phyloP scores from a whole-genome alignment of 306 rosid species.

The Cicer cuneatum region DNA sequence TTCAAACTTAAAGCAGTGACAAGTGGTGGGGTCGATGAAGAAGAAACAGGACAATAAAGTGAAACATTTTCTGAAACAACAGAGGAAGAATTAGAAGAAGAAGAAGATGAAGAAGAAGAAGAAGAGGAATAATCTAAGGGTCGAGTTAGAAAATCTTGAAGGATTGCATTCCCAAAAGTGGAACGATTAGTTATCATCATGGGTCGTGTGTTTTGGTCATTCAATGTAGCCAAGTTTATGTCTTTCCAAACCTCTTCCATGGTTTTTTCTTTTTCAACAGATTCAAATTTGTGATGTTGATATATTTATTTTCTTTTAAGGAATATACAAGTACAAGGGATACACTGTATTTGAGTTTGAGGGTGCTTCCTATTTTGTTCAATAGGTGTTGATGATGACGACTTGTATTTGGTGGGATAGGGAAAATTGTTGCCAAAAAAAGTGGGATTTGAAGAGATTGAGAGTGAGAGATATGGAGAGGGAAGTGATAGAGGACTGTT shows the following conservation, averaged over 20 bases:
- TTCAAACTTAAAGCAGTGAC: conserved; percentile 59
- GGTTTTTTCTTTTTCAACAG: not conserved
- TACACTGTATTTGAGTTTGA: not conserved
- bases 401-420: not conserved
- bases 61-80: conserved; percentile 4
- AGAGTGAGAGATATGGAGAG: not conserved
- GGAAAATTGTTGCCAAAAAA: not conserved
- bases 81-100: not conserved
- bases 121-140: conserved; percentile 46
- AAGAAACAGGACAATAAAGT: conserved; percentile 21
- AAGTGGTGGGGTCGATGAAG: conserved; percentile 27
- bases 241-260: conserved; percentile 90
- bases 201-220: conserved; percentile 6
- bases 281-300: too few relatives aligned
- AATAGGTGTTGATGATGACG: not conserved
- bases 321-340: too few relatives aligned
- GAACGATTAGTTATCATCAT: not conserved
- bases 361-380: conserved; percentile 2
- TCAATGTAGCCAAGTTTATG: conserved; percentile 57
- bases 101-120: not conserved
- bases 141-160: conserved; percentile 71
- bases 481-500: not conserved
- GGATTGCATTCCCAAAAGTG: conserved; percentile 42
- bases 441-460: not conserved
- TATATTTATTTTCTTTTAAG: too few relatives aligned